A percentile compares a stretch with the other conserved stretches of the same genome.
Evolutionary conservation across 257 asterid genomes (phyloP).

Genomic region (Parsonsia alboflavescens): DNA sequence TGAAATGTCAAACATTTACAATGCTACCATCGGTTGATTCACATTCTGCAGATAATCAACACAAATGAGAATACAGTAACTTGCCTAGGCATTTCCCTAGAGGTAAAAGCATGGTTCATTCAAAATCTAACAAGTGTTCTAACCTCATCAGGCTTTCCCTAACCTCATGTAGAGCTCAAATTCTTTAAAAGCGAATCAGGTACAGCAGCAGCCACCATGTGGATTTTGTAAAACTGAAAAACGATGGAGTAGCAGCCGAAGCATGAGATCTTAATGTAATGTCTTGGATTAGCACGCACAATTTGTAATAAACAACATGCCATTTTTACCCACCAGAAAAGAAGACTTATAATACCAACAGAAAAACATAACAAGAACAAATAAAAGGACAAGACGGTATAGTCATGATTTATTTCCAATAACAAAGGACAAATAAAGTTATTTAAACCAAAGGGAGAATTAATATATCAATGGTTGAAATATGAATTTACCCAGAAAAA

Average conservation of each 20-base stretch:
- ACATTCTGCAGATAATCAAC: neutral
- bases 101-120: neutral
- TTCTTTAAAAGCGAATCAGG: neutral
- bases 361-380: neutral
- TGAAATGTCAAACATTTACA: neutral
- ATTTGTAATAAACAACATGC: neutral
- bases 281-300: neutral
- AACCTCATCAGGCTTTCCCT: neutral
- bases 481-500: neutral
- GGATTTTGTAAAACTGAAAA: neutral
- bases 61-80: neutral
- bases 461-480: neutral
- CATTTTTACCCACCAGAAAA: neutral
- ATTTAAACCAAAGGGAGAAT: neutral
- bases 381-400: neutral
- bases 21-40: neutral
- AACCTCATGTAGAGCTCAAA: neutral
- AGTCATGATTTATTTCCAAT: neutral
- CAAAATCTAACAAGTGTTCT: neutral
- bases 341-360: neutral
- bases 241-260: neutral
- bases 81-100: constrained; percentile 1
- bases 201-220: neutral
- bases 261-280: neutral
- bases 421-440: neutral